Evolutionary conservation across 148 eudicot species (phyloP).

Genomic region (Rhododendron molle): DNA sequence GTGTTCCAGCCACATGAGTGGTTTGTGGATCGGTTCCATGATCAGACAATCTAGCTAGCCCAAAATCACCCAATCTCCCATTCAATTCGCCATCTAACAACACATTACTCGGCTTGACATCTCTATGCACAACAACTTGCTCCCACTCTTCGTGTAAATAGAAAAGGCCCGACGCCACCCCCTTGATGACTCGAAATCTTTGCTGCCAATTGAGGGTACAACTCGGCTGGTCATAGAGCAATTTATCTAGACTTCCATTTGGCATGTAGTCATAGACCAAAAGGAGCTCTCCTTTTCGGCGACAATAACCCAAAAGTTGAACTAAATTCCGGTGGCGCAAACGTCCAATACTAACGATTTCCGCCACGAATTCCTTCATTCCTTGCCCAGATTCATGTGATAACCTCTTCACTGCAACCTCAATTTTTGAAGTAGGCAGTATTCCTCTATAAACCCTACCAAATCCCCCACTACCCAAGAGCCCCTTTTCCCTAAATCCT

Average conservation of each 20-base stretch:
- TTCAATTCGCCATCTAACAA: constrained; percentile 31
- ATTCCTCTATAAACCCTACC: constrained; percentile 29
- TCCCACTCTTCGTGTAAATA: constrained; percentile 37
- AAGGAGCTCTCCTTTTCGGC: constrained; percentile 26
- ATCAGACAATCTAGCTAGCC: constrained; percentile 30
- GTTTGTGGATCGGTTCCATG: constrained; percentile 14
- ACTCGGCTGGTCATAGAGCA: constrained; percentile 18
- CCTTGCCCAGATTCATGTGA: constrained; percentile 39
- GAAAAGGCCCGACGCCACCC: constrained; percentile 29
- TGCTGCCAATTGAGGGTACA: constrained; percentile 27
- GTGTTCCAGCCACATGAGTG: constrained; percentile 26
- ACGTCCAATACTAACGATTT: constrained; percentile 29
- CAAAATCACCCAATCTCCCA: constrained; percentile 38
- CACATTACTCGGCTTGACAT: constrained; percentile 38
- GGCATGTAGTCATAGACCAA: constrained; percentile 29
- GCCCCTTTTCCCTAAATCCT: constrained; percentile 40
- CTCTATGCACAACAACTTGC: constrained; percentile 37
- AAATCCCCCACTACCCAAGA: constrained; percentile 31
- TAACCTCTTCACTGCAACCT: constrained; percentile 27
- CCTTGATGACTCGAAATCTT: constrained; percentile 31
- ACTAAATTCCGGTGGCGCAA: constrained; percentile 31
- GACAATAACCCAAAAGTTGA: constrained; percentile 26
- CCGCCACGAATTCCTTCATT: constrained; percentile 32
- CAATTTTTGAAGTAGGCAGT: constrained; percentile 9
- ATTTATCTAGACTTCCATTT: constrained; percentile 32